Base-by-base conservation (phyloP, 768 basidiomycete genomes). In the Gyrodon lividus region DNA sequence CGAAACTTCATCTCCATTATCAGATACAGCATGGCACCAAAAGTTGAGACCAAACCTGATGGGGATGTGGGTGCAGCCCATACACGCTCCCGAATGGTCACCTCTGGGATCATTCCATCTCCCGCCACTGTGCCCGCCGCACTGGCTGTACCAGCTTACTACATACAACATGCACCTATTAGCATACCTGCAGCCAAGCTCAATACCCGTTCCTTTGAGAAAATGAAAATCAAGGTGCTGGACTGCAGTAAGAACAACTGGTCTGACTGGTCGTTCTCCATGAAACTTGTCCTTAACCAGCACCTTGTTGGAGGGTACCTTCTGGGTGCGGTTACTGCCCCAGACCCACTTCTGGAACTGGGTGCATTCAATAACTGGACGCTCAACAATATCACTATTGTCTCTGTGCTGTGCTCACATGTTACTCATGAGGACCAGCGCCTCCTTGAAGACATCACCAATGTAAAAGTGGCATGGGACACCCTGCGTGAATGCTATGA, bases 401-500 rank as follows among this genome's bases (percentile, higher is more conserved):
- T 55, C 4, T 5, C 26, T 0, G 50, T 47, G 57, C 5, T 39
- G 38, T 39, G 20, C 10, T 22, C 10, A 6, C n/a, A 16, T 39
- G 17, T 22, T 4, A 6, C 20, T 10, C 38, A 39, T 39, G n/a
- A 39, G 38, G 38, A 10, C 52, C 16, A 58, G 53, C 0, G 54
- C 70, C 5, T 17, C 23, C 8, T 17, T 39, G 41, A 13, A 50
- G 56, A 52, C 57, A 16, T 19, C 20, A 39, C n/a, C 38, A 39
- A 39, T 19, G 38, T 5, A 4, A 19, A 9, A 39, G 38, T 2
- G n/a, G n/a, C 38, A 2, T 65, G 58, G 56, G 17, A 4, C n/a
- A 39, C 35, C 0, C 43, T 67, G 2, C 34, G 44, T 14, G 34
- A 34, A 0, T 40, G 61, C 0, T 62, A 65, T 30, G 39, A 48